Evolutionary conservation across 2,329 filamentous ascomycete species (phyloP).

Genomic region (Trichoderma gracile): DNA sequence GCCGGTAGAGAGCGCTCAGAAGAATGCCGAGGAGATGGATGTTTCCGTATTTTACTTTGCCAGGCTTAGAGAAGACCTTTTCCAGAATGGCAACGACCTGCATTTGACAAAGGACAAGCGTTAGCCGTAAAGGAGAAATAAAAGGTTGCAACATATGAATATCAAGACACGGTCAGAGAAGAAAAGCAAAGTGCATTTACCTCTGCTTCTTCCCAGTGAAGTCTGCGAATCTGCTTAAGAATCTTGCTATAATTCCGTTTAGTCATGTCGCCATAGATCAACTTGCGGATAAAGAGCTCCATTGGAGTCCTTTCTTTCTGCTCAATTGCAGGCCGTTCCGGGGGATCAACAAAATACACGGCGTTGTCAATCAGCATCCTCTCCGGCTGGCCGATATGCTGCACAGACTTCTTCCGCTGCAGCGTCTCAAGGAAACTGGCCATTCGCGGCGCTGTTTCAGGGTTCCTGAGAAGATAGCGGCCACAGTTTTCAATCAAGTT

Average conservation of each 20-base stretch:
- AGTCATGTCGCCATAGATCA: constrained; percentile 91
- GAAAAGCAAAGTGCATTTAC: constrained; percentile 41
- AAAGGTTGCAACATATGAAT: not conserved
- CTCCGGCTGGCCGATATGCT: constrained; percentile 93
- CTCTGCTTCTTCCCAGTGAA: constrained; percentile 96
- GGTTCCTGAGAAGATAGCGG: constrained; percentile 86
- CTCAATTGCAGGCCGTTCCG: constrained; percentile 87
- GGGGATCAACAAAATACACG: constrained; percentile 95
- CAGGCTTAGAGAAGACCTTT: constrained; percentile 93
- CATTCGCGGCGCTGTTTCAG: constrained; percentile 93
- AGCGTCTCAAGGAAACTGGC: constrained; percentile 89
- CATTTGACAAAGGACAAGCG: too few species aligned
- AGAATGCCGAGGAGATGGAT: constrained; percentile 91
- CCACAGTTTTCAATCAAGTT: constrained; percentile 96
- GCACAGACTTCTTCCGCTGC: constrained; percentile 91
- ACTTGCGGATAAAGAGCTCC: constrained; percentile 87
- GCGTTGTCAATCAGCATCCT: constrained; percentile 98
- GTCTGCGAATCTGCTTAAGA: constrained; percentile 87
- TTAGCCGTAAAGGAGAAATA: too few species aligned
- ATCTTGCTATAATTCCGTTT: constrained; percentile 93
- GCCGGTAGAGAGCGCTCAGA: constrained; percentile 82
- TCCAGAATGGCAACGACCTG: constrained; percentile 74
- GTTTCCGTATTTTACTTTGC: constrained; percentile 96
- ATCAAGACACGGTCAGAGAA: not conserved
- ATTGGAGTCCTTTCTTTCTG: constrained; percentile 95